Conservation (phyloP, 257 asterid species). For the Petunia axillaris region DNA sequence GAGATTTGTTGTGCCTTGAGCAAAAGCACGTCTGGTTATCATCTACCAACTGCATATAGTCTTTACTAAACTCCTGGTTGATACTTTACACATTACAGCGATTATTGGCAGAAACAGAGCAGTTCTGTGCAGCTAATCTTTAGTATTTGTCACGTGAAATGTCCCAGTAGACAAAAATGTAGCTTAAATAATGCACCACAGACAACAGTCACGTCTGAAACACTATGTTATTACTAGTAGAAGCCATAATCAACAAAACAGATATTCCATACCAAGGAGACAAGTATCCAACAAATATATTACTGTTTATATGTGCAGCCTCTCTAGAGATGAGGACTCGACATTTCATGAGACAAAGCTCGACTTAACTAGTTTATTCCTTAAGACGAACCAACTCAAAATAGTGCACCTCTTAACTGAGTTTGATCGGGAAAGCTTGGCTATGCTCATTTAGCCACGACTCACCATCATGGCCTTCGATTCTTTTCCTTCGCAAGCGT, state of each 20-base stretch:
- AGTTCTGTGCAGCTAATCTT: slow-evolving; percentile 13
- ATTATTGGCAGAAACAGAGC: too few relatives aligned
- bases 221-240: background rate
- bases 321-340: too few relatives aligned
- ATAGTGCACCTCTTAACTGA: background rate
- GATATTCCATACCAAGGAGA: background rate
- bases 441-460: background rate
- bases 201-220: slow-evolving; percentile 8
- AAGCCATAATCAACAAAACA: background rate
- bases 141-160: background rate
- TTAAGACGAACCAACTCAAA: background rate
- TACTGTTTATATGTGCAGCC: too few relatives aligned
- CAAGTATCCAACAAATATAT: too few relatives aligned
- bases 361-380: slow-evolving; percentile 13
- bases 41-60: slow-evolving; percentile 8
- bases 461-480: background rate
- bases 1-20: slow-evolving; percentile 4
- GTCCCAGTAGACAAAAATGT: background rate
- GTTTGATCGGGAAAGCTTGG: background rate
- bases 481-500: slow-evolving; percentile 10
- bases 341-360: background rate
- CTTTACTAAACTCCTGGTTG: background rate
- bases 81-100: background rate
- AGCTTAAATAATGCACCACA: background rate
- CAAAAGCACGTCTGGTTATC: background rate